phyloP scores from a whole-genome alignment of 331 rosid species.

The Phaseolus coccineus region DNA sequence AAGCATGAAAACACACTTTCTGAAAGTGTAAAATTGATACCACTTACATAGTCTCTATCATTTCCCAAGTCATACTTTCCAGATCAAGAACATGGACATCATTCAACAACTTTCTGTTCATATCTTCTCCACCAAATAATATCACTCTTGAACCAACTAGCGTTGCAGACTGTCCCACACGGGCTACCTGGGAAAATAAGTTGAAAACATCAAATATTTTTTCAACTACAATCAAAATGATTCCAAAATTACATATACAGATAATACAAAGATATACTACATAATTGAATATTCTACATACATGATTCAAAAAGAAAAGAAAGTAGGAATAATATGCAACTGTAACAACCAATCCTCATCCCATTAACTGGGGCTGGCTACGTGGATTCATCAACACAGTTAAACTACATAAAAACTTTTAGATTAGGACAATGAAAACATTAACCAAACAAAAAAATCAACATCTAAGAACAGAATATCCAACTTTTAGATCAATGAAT shows the following conservation, averaged over 20 bases:
- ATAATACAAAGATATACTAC: conserved; percentile 27
- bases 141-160: conserved; percentile 85
- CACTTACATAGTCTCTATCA: conserved; percentile 72
- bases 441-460: conserved; percentile 34
- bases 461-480: conserved; percentile 34
- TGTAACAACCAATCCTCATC: conserved; percentile 29
- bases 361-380: conserved; percentile 28
- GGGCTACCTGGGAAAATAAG: conserved; percentile 66
- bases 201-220: conserved; percentile 42
- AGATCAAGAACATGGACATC: conserved; percentile 86
- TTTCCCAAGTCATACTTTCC: conserved; percentile 87
- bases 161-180: conserved; percentile 88
- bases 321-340: conserved; percentile 11
- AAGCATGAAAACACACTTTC: conserved; percentile 42
- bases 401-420: conserved; percentile 29
- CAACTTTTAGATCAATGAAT: conserved; percentile 39
- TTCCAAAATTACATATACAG: conserved; percentile 26
- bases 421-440: conserved; percentile 1
- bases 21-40: conserved; percentile 48
- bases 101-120: conserved; percentile 78
- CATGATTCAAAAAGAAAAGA: conserved; percentile 29
- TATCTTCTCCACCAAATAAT: conserved; percentile 95
- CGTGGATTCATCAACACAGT: conserved; percentile 16
- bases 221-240: conserved; percentile 42
- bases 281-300: conserved; percentile 31